Evolutionary conservation across 2,329 filamentous ascomycete genomes (phyloP), one percentile per base, ranked within the genome.

Genomic region (Colletotrichum sp.): DNA sequence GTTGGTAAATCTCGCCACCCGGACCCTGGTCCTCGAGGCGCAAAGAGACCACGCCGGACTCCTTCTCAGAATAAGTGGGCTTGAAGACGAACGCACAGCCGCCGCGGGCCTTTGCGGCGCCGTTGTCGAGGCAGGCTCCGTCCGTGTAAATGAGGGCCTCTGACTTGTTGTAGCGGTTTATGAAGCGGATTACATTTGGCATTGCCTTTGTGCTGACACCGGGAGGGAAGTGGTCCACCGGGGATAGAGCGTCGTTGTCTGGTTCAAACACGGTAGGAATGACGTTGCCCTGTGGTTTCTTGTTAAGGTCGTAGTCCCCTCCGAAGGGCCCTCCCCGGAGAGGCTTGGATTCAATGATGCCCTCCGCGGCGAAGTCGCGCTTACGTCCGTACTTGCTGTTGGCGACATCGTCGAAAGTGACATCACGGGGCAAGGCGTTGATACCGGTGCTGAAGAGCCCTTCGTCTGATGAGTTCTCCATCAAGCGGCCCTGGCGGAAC

Each of bases 41-140:
- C 69, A 82, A 84, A 6, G 76, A 77, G 32, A 79, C 74, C 10
- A 78, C 71, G 16, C 78, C 78, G 6, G 67, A 71, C 7, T 78
- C 62, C 18, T 75, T 78, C 4, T 26, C n/a, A 2, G 44, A 4
- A 4, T 3, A 6, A 3, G 30, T 32, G 7, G 71, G 65, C 24
- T 82, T 79, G 69, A 82, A 77, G 44, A 83, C 77, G 69, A 89
- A 82, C 1, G 83, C 84, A 81, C 86, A 89, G 65, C 86, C 87
- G 3, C 84, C 88, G 77, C 78, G 80, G 1, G 86, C 80, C 49
- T 86, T 79, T 4, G 71, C 24, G 36, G 81, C 73, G 32, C 87
- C 87, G 73, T 89, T 89, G 68, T 85, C 78, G 7, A 85, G 77
- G 72, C 88, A 90, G 0, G 87, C 84, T 5, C 88, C 88, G 77